Evolutionary conservation across 257 asterid species (phyloP).

Genomic region (Solanum pennellii): DNA sequence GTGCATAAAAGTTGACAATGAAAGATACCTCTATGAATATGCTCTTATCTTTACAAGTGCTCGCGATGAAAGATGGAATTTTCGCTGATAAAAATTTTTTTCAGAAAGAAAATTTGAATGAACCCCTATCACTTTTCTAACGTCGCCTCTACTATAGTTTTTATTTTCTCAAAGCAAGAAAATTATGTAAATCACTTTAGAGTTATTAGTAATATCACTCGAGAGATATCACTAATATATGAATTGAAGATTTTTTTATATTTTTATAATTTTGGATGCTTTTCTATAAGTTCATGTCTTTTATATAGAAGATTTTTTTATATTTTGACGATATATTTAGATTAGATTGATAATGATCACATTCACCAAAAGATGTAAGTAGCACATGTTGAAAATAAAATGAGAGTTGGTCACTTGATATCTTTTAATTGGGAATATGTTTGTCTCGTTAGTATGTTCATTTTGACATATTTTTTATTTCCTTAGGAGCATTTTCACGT

Average conservation of each 20-base stretch:
- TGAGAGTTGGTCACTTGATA: neutral
- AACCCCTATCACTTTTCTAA: rapidly evolving
- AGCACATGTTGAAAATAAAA: neutral
- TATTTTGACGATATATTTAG: no score
- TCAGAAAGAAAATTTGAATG: neutral
- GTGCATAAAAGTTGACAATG: neutral
- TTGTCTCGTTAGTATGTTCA: neutral
- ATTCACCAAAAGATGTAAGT: no score
- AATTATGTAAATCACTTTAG: neutral
- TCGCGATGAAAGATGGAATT: neutral
- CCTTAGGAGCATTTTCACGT: neutral
- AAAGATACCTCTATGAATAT: neutral
- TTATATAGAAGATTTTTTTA: neutral
- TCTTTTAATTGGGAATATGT: neutral
- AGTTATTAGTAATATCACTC: neutral
- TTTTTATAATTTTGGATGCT: no score
- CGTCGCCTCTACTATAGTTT: neutral
- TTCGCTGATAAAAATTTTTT: rapidly evolving
- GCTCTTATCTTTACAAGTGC: neutral
- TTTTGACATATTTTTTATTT: neutral
- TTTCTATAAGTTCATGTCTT: neutral
- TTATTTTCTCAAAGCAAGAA: neutral
- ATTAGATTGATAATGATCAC: neutral
- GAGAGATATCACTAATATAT: neutral
- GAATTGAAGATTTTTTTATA: no score